Evolutionary conservation across 2,329 filamentous ascomycete species (phyloP).

Genomic region (Leptographium wingfieldii): DNA sequence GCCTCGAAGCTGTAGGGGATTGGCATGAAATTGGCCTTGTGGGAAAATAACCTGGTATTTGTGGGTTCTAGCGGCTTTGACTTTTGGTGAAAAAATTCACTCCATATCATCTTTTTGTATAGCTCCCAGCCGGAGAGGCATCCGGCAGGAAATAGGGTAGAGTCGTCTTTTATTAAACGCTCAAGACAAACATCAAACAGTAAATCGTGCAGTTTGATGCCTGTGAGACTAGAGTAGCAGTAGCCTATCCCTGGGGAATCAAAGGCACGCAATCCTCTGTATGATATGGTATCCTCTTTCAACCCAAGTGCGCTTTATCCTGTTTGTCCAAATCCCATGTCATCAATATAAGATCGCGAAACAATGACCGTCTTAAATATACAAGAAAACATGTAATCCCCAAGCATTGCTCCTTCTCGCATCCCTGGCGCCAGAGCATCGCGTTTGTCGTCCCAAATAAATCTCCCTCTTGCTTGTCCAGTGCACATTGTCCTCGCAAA

Average conservation of each 20-base stretch:
- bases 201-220: too few species aligned
- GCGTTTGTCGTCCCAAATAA: background rate
- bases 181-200: background rate
- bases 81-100: background rate
- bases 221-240: background rate
- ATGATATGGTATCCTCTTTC: background rate
- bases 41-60: background rate
- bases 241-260: background rate
- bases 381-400: background rate
- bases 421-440: background rate
- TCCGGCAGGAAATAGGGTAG: background rate
- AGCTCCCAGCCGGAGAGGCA: background rate
- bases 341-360: background rate
- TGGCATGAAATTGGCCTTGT: background rate
- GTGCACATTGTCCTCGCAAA: background rate
- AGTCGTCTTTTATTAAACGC: background rate
- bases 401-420: background rate
- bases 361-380: background rate
- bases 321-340: background rate
- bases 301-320: background rate
- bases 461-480: background rate
- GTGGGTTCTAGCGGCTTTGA: background rate
- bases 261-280: background rate
- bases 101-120: background rate
- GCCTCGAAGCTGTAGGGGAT: slow-evolving; percentile 49